Evolutionary conservation across 306 rosid genomes (phyloP).

Genomic region (Cucumis hystrix): DNA sequence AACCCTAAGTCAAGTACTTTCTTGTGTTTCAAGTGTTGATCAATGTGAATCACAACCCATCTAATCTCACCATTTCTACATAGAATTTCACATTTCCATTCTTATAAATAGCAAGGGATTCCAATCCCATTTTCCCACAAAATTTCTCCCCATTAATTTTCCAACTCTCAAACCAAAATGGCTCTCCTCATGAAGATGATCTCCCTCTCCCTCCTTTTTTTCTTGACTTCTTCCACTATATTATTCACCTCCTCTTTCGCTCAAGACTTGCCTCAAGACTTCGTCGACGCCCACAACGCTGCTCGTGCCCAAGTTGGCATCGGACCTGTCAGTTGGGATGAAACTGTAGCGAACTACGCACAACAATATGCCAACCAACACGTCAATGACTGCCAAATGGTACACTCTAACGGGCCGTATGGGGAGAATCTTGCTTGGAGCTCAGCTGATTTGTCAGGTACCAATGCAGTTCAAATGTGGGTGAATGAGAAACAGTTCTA

Average conservation of each 20-base stretch:
- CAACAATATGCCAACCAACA: constrained; percentile 9
- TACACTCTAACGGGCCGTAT: background rate
- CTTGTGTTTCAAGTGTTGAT: too few relatives aligned
- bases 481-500: background rate
- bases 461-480: background rate
- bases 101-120: background rate
- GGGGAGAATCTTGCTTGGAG: background rate
- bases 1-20: background rate
- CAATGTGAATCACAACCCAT: background rate
- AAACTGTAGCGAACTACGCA: constrained; percentile 13
- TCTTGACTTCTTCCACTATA: background rate
- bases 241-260: constrained; percentile 3
- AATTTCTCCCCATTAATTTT: too few relatives aligned
- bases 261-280: constrained; percentile 25
- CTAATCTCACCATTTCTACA: background rate
- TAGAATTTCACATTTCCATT: background rate
- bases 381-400: background rate
- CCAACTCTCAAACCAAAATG: background rate
- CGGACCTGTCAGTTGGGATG: constrained; percentile 15
- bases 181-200: background rate
- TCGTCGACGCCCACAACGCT: constrained; percentile 16
- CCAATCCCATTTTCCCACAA: background rate
- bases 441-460: background rate
- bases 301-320: constrained; percentile 28
- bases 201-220: background rate